Percentiles rank a stretch among this genome's conserved stretches.
phyloP scores from a whole-genome alignment of 306 rosid species.

The Castanea sativa region DNA sequence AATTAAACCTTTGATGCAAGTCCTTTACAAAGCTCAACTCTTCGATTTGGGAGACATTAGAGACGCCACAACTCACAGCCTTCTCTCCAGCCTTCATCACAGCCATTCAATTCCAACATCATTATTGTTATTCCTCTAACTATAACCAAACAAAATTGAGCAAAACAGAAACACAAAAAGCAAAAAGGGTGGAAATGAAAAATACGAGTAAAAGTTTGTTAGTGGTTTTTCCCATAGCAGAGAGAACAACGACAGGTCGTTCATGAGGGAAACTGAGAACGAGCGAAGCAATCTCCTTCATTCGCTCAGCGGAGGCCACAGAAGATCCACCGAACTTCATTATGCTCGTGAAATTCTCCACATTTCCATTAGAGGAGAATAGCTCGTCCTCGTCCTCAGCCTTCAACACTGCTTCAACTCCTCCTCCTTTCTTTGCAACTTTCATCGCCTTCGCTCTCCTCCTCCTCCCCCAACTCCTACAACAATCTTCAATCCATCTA shows the following conservation, averaged over 20 bases:
- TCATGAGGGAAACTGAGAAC: conserved; percentile 75
- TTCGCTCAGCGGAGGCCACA: conserved; percentile 69
- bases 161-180: background rate
- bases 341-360: conserved; percentile 54
- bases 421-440: background rate
- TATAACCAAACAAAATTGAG: background rate
- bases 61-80: conserved; percentile 83
- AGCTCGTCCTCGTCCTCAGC: conserved; percentile 26
- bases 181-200: background rate
- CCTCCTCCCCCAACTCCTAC: background rate
- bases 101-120: conserved; percentile 18
- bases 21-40: conserved; percentile 67
- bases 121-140: background rate
- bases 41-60: conserved; percentile 56
- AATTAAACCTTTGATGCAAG: conserved; percentile 56
- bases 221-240: conserved; percentile 97
- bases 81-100: conserved; percentile 80
- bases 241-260: conserved; percentile 81
- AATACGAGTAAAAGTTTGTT: conserved; percentile 76
- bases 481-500: conserved; percentile 10
- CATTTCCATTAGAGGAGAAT: conserved; percentile 32
- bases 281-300: conserved; percentile 79
- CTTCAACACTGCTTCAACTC: conserved; percentile 9
- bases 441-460: background rate
- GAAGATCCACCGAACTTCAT: conserved; percentile 99